phyloP scores from a whole-genome alignment of 768 basidiomycete species.

The Saitozyma sp. region DNA sequence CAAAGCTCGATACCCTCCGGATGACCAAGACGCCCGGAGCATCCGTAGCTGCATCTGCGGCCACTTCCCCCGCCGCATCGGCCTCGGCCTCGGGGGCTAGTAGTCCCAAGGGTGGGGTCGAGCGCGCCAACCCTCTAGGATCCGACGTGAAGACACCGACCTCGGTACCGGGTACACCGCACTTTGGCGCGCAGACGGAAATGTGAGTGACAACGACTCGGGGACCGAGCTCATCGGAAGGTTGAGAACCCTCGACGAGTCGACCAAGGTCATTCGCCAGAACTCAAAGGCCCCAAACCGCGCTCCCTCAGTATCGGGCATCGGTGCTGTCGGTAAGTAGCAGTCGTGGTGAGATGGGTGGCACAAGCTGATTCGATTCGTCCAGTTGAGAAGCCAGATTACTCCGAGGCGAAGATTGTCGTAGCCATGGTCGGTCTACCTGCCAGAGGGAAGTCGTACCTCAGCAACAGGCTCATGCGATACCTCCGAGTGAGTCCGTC shows the following conservation, averaged over 20 bases:
- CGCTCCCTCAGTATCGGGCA: conserved; percentile 50
- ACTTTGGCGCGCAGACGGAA: conserved; percentile 51
- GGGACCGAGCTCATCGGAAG: conserved; percentile 13
- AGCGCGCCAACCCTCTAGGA: background rate
- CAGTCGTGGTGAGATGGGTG: conserved; percentile 3
- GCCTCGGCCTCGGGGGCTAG: conserved; percentile 28
- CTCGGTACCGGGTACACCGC: conserved; percentile 48
- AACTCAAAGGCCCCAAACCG: conserved; percentile 34
- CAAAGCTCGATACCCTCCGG: conserved; percentile 35
- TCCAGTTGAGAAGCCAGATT: conserved; percentile 91
- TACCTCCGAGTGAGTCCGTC: conserved; percentile 74
- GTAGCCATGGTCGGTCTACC: conserved; percentile 97
- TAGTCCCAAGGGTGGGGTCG: conserved; percentile 21
- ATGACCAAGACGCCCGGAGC: conserved; percentile 23
- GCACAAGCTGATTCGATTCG: background rate
- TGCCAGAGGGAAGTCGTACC: conserved; percentile 96
- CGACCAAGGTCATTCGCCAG: conserved; percentile 44
- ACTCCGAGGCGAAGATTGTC: conserved; percentile 97
- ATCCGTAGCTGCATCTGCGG: conserved; percentile 27
- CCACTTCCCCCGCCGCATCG: conserved; percentile 23
- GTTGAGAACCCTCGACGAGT: conserved; percentile 46
- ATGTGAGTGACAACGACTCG: conserved; percentile 22
- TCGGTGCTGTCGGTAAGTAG: conserved; percentile 47
- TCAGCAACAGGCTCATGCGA: conserved; percentile 95
- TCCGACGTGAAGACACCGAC: background rate